These are phyloP conservation scores for Zygotorulaspora chibaensis DNA, from an alignment of 805 yeast genomes.

Conservation along the genomic window DNA sequence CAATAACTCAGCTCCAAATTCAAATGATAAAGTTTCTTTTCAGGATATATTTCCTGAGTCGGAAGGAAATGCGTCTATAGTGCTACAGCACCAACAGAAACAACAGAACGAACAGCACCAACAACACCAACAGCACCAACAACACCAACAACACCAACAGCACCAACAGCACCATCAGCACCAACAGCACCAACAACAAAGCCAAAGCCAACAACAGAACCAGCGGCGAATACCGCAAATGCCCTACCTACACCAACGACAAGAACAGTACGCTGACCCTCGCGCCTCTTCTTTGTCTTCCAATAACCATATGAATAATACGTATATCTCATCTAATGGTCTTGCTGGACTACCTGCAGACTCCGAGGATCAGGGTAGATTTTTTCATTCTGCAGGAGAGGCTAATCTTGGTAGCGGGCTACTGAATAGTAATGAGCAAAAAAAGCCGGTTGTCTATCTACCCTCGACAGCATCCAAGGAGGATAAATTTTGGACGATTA, in stretches of 20 bases:
- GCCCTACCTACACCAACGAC: too few relatives aligned
- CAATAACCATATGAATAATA: neutral
- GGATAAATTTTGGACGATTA: conserved; percentile 48
- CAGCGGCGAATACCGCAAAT: too few relatives aligned
- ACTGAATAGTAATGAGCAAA: neutral
- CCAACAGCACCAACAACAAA: neutral
- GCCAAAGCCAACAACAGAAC: too few relatives aligned
- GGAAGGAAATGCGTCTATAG: conserved; percentile 6
- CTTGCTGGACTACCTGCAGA: neutral
- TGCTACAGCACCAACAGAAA: conserved; percentile 12
- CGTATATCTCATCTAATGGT: neutral
- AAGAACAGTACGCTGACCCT: too few relatives aligned
- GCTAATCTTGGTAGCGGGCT: neutral
- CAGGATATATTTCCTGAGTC: conserved; percentile 9
- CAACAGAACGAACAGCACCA: neutral
- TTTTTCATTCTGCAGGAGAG: neutral
- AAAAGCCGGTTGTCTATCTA: conserved; percentile 3
- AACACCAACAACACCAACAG: neutral
- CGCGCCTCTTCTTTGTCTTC: too few relatives aligned
- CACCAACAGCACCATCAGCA: neutral
- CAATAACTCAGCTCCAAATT: conserved; percentile 26
- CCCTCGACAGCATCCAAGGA: conserved; percentile 9
- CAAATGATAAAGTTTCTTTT: conserved; percentile 10
- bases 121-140: neutral
- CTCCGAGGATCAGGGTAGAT: neutral